Evolutionary conservation across 306 rosid genomes (phyloP), one percentile per base, ranked within the genome.

Genomic region (Cicer yamashitae): DNA sequence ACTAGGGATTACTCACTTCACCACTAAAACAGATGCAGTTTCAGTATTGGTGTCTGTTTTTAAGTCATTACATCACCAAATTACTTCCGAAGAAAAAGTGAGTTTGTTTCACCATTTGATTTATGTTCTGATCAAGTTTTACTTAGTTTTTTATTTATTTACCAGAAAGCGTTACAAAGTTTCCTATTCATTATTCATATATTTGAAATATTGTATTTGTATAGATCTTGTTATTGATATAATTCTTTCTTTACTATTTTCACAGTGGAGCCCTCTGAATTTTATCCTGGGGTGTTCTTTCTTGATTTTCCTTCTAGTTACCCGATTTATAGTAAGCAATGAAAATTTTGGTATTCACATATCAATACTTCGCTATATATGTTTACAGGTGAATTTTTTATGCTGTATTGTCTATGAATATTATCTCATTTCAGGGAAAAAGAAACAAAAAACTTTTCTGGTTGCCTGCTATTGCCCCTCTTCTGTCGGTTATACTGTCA

Each of bases 381-480:
- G 25, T 20, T 61, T 69, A 8, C 37, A 14, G 39, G 38, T 66
- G 39, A n/a, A 82, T n/a, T 62, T 67, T 20, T 70, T 12, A 11
- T 52, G 41, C 53, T 48, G 9, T 45, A 45, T 8, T 43, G 12
- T 4, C 22, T 62, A 56, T n/a, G 71, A 40, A 40, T 67, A 44
- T 17, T 9, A 7, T 52, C 17, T 56, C 7, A 41, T 56, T 69
- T 79, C 86, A 93, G 98, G 98, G 96, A 0, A 89, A 89, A 69
- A 90, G 82, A 81, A 90, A 90, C 71, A 93, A 71, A 63, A 90
- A 87, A 58, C 81, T 89, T 22, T 93, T 89, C 80, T 93, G 96
- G 96, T 70, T 93, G 63, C 91, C 94, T 51, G 93, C 96, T 6
- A 75, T 87, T 69, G 89, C 93, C 70, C 98, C 98, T 6, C 90